Evolutionary conservation across 1,284 basidiomycete genomes (phyloP).

Genomic region (Sporisorium reilianum): DNA sequence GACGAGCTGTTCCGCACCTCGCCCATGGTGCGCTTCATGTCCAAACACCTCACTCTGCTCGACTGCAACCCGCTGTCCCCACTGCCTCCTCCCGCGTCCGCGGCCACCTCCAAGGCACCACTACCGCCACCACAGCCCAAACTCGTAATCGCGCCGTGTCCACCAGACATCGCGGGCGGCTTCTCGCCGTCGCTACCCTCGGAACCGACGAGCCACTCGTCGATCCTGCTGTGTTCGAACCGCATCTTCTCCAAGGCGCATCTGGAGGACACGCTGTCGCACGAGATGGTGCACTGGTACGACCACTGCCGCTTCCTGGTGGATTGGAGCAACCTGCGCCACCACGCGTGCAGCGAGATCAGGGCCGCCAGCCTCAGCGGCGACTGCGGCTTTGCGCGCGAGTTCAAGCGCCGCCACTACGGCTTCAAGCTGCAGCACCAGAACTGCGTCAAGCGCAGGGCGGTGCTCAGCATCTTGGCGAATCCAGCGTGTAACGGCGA

Average conservation of each 20-base stretch:
- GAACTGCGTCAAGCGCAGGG: conserved; percentile 88
- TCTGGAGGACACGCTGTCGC: conserved; percentile 91
- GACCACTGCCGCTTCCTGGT: conserved; percentile 95
- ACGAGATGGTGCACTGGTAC: conserved; percentile 96
- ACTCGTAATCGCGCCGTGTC: conserved; percentile 60
- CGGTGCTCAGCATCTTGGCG: conserved; percentile 81
- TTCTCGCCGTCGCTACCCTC: conserved; percentile 56
- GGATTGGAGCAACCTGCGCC: conserved; percentile 87
- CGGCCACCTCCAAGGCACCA: conserved; percentile 1
- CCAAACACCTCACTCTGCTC: conserved; percentile 63
- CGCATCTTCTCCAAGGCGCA: conserved; percentile 79
- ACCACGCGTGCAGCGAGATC: conserved; percentile 97
- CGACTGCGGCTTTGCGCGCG: conserved; percentile 69
- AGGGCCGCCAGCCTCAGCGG: conserved; percentile 83
- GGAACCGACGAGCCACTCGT: conserved; percentile 45
- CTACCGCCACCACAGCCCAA: conserved; percentile 28
- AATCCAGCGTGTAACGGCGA: conserved; percentile 83
- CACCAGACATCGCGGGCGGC: conserved; percentile 59
- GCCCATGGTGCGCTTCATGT: conserved; percentile 68
- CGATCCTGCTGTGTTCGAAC: conserved; percentile 64
- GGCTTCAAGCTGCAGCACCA: conserved; percentile 88
- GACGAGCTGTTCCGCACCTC: conserved; percentile 62
- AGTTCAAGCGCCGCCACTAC: conserved; percentile 68
- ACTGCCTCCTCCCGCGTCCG: background rate
- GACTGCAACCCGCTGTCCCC: conserved; percentile 59